Evolutionary conservation across 78 protist genomes (phyloP), one percentile per base, ranked within the genome.

Genomic region (Dictyostelium citrinum): DNA sequence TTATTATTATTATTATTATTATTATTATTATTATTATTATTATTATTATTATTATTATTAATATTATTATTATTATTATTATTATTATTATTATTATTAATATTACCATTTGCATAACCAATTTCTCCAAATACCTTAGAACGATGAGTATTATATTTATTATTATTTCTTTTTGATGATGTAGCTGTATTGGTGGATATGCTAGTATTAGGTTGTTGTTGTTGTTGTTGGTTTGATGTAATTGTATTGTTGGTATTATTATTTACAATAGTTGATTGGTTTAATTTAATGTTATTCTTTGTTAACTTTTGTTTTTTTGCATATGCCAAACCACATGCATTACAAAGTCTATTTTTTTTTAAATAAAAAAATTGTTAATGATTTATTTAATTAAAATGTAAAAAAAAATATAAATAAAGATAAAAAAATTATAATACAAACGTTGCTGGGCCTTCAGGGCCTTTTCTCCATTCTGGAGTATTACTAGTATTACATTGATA

Each of bases 391-490:
- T n/a, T n/a, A n/a, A n/a, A n/a, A n/a, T 58, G 35, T 20, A 20
- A 60, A n/a, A 60, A 10, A 67, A 8, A 5, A 67, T 0, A 45
- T 2, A 45, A 45, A 37, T n/a, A n/a, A n/a, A n/a, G n/a, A n/a
- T n/a, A n/a, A n/a, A n/a, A n/a, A n/a, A n/a, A n/a, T n/a, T n/a
- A n/a, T n/a, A n/a, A 76, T 60, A 86, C 83, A 16, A 77, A 86
- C 92, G 93, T 88, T 72, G 93, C 93, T 10, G 93, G 93, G 5
- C 93, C 93, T 24, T 88, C 93, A 29, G 93, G 93, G 8, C 93
- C 93, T 78, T 88, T 88, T 78, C 93, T 88, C 93, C 93, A 88
- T 67, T 88, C 93, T 49, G 93, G 93, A 14, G 93, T 88, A n/a
- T 67, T 76, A 17, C 43, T 78, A 9, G 93, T 88, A 64, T 88